Conservation (phyloP, 495 filamentous ascomycete species). For the Parathielavia hyrcaniae region DNA sequence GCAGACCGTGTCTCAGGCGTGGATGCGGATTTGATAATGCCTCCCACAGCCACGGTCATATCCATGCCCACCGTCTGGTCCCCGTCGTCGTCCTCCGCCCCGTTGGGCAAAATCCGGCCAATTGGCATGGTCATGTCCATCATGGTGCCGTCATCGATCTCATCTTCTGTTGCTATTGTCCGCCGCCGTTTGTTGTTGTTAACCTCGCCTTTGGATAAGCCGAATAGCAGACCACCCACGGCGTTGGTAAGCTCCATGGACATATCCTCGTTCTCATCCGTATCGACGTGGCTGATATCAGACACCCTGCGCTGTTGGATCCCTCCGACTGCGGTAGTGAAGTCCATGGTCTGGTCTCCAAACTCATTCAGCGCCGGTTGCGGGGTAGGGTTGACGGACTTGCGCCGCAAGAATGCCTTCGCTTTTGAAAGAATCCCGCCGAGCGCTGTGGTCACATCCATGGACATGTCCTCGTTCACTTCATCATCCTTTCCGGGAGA, state of each 20-base stretch:
- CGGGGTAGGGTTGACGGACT: conserved; percentile 20
- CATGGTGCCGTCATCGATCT: conserved; percentile 44
- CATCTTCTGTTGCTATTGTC: conserved; percentile 26
- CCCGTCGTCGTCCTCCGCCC: conserved; percentile 22
- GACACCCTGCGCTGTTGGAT: conserved; percentile 39
- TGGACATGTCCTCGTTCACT: conserved; percentile 54
- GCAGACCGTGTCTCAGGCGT: conserved; percentile 39
- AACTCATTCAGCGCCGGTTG: conserved; percentile 18
- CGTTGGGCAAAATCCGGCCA: conserved; percentile 49
- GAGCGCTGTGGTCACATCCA: conserved; percentile 78
- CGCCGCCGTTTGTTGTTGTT: conserved; percentile 26
- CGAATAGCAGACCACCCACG: conserved; percentile 56
- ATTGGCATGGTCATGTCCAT: conserved; percentile 57
- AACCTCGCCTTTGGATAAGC: conserved; percentile 24
- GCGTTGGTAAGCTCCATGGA: conserved; percentile 78
- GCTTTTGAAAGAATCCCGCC: conserved; percentile 67
- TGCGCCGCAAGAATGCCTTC: conserved; percentile 25
- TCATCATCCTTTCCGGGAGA: conserved; percentile 44
- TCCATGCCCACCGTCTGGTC: conserved; percentile 41
- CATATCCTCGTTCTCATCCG: conserved; percentile 56
- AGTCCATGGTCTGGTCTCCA: conserved; percentile 68
- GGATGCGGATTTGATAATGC: conserved; percentile 41
- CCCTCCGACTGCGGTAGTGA: conserved; percentile 68
- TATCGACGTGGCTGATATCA: conserved; percentile 27
- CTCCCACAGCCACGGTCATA: conserved; percentile 51